Conservation (phyloP, 495 filamentous ascomycete genomes). For the Neurospora sublineolata region DNA sequence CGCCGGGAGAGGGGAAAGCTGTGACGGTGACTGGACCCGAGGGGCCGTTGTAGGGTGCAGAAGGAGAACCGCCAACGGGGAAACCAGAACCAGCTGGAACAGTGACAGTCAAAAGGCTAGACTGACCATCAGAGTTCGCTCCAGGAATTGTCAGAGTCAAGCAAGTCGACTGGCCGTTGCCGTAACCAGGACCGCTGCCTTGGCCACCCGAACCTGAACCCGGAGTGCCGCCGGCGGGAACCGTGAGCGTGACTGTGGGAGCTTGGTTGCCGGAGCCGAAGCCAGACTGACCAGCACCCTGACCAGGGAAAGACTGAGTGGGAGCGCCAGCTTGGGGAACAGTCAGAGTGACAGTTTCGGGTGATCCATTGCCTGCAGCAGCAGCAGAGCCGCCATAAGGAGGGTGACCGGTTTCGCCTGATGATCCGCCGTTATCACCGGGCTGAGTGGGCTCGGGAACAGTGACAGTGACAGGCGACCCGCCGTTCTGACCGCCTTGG, state of each 20-base stretch:
- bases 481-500: background rate
- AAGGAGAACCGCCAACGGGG: background rate
- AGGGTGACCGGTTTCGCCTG: background rate
- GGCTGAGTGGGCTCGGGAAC: background rate
- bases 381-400: background rate
- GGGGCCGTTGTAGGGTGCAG: background rate
- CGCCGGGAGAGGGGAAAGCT: background rate
- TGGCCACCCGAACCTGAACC: background rate
- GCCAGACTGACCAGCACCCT: background rate
- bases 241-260: background rate
- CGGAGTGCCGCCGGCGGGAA: background rate
- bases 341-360: background rate
- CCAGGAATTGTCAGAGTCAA: background rate
- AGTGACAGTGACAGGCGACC: slow-evolving; percentile 3
- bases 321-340: background rate
- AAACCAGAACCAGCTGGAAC: background rate
- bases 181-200: background rate
- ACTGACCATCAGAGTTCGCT: background rate
- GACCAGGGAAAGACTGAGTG: background rate
- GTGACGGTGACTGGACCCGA: background rate
- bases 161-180: background rate
- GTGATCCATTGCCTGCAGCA: background rate
- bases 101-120: slow-evolving; percentile 1
- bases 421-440: background rate
- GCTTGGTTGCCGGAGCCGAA: background rate